phyloP scores from a whole-genome alignment of 305 asterid species.

The Lippia alba region DNA sequence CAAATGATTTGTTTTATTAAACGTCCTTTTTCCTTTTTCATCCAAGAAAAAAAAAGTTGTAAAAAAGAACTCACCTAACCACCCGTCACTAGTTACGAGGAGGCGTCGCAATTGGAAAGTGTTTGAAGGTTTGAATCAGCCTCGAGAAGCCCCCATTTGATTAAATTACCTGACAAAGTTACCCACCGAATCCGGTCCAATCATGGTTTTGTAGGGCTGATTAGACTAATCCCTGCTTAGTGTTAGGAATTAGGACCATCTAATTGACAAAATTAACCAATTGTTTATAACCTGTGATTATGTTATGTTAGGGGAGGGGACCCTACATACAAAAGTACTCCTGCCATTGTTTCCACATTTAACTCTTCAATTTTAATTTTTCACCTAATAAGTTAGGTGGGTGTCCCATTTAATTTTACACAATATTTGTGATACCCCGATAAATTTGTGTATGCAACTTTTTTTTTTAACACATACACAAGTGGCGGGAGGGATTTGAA shows the following conservation, averaged over 20 bases:
- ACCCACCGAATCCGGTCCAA: constrained; percentile 13
- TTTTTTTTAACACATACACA: too few relatives aligned
- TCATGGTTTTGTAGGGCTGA: not conserved
- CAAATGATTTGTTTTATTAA: too few relatives aligned
- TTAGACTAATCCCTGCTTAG: not conserved
- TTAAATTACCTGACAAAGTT: not conserved
- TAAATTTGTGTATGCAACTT: too few relatives aligned
- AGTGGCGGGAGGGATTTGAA: too few relatives aligned
- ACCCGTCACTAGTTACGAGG: too few relatives aligned
- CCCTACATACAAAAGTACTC: constrained; percentile 2
- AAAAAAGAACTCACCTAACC: too few relatives aligned
- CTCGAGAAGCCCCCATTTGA: constrained; percentile 8
- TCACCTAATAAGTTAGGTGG: constrained; percentile 30
- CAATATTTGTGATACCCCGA: too few relatives aligned
- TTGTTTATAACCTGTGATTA: too few relatives aligned
- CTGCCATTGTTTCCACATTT: not conserved
- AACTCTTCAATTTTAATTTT: constrained; percentile 7
- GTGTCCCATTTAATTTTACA: not conserved
- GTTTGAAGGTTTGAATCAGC: not conserved
- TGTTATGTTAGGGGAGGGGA: not conserved
- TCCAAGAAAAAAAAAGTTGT: too few relatives aligned
- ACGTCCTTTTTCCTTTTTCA: too few relatives aligned
- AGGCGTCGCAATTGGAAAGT: not conserved
- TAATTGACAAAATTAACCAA: not conserved
- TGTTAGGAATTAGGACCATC: too few relatives aligned